Percentiles rank a stretch among this genome's conserved stretches.
phyloP scores from a whole-genome alignment of 768 basidiomycete genomes.

The Paxillus rubicundulus region DNA sequence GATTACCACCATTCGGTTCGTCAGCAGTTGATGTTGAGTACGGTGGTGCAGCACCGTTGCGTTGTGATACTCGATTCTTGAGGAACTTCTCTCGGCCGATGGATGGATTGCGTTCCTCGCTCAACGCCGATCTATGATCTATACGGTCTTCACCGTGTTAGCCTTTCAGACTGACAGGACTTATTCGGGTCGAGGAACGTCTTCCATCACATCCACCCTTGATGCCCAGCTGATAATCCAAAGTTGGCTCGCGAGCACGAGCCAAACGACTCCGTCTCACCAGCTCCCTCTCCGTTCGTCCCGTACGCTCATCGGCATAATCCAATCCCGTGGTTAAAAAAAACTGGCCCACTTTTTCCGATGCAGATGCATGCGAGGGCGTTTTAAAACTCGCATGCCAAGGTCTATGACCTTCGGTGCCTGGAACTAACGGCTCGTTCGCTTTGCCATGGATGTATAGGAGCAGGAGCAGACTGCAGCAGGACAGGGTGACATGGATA shows the following conservation, averaged over 20 bases:
- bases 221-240: conserved; percentile 74
- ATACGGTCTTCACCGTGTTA: conserved; percentile 82
- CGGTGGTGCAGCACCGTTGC: conserved; percentile 78
- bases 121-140: too few relatives aligned
- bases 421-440: conserved; percentile 51
- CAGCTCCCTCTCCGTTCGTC: conserved; percentile 46
- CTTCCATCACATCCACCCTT: conserved; percentile 21
- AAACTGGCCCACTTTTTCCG: conserved; percentile 52
- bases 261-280: conserved; percentile 57
- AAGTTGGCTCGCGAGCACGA: conserved; percentile 64
- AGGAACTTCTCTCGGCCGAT: conserved; percentile 77
- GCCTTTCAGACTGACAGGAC: conserved; percentile 66
- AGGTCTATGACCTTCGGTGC: conserved; percentile 55
- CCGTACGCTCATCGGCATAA: conserved; percentile 37
- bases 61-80: conserved; percentile 82
- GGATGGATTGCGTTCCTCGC: conserved; percentile 57
- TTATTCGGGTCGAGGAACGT: conserved; percentile 32
- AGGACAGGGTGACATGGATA: neutral
- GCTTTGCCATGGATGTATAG: conserved; percentile 21
- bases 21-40: neutral
- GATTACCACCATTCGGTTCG: conserved; percentile 24
- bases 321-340: conserved; percentile 20
- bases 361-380: conserved; percentile 52
- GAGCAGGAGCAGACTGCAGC: neutral
- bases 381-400: conserved; percentile 69